Conservation (phyloP, 1,139 yeast genomes). For the Candida labiduridarum region DNA sequence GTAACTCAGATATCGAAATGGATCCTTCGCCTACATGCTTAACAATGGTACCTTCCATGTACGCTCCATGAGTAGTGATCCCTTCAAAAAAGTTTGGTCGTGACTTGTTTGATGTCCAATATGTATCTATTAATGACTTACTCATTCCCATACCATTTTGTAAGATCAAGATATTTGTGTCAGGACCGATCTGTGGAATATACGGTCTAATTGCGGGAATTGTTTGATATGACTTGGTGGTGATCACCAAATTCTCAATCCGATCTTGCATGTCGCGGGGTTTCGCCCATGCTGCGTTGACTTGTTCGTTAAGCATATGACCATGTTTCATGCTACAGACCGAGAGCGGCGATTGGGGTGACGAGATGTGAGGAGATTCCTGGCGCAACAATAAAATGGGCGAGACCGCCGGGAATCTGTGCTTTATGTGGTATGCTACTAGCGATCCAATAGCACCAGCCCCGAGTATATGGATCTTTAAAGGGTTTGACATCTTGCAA, state of each 20-base stretch:
- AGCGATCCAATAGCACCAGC: conserved; percentile 48
- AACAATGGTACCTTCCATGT: conserved; percentile 42
- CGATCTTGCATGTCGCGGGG: conserved; percentile 1
- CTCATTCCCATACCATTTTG: conserved; percentile 80
- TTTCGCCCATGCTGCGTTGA: background rate
- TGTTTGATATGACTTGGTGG: conserved; percentile 67
- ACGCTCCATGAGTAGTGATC: conserved; percentile 82
- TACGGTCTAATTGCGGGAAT: conserved; percentile 49
- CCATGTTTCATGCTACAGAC: conserved; percentile 17
- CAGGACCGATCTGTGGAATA: conserved; percentile 35
- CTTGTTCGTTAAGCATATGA: background rate
- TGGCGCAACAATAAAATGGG: conserved; percentile 10
- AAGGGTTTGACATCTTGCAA: conserved; percentile 12
- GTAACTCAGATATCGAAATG: conserved; percentile 42
- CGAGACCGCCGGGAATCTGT: conserved; percentile 23
- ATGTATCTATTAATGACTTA: conserved; percentile 49
- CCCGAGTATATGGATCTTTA: conserved; percentile 37
- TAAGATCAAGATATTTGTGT: conserved; percentile 62
- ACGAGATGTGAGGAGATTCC: background rate
- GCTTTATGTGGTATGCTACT: conserved; percentile 40
- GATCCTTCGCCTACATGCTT: conserved; percentile 73
- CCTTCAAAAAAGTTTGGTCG: conserved; percentile 72
- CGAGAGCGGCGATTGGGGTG: conserved; percentile 27
- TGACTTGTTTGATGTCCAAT: conserved; percentile 50
- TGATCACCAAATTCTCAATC: conserved; percentile 57